A percentile compares a stretch with the other conserved stretches of the same genome.
Conservation (phyloP, 495 filamentous ascomycete species). For the Daldinia childiae region DNA sequence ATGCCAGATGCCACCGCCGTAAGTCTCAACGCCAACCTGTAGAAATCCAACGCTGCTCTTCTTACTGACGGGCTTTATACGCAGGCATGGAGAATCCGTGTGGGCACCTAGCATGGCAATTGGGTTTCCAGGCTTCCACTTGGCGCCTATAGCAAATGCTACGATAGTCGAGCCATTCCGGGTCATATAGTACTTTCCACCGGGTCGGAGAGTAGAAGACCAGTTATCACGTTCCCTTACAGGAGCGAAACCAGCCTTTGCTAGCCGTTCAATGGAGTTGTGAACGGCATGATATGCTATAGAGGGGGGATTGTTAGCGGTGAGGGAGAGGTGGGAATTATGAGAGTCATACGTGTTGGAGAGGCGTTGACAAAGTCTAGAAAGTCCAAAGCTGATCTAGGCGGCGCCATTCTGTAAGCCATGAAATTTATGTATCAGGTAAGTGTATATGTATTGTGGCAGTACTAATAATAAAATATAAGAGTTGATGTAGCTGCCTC, state of each 20-base stretch:
- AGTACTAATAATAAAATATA: no score
- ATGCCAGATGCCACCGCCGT: constrained; percentile 87
- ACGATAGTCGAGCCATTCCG: constrained; percentile 93
- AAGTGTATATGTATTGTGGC: no score
- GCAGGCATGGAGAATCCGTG: constrained; percentile 90
- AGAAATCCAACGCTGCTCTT: constrained; percentile 84
- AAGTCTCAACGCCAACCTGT: constrained; percentile 95
- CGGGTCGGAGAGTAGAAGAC: constrained; percentile 79
- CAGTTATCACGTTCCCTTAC: constrained; percentile 94
- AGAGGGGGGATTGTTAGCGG: constrained; percentile 32
- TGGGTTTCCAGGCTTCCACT: constrained; percentile 94
- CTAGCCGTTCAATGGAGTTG: constrained; percentile 75
- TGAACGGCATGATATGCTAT: constrained; percentile 94
- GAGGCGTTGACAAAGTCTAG: constrained; percentile 93
- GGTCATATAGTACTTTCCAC: constrained; percentile 96
- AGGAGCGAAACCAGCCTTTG: constrained; percentile 82
- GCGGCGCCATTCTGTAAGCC: constrained; percentile 63
- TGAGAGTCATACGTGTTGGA: constrained; percentile 78
- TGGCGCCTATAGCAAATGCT: constrained; percentile 90
- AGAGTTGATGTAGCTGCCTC: no score
- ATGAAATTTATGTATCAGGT: constrained; percentile 34
- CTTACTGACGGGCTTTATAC: constrained; percentile 94
- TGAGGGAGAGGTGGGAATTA: not conserved
- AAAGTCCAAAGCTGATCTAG: constrained; percentile 79
- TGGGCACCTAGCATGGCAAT: constrained; percentile 97